A percentile compares a stretch with the other conserved stretches of the same genome.
phyloP scores from a whole-genome alignment of 495 filamentous ascomycete genomes.

The Neurospora africana region DNA sequence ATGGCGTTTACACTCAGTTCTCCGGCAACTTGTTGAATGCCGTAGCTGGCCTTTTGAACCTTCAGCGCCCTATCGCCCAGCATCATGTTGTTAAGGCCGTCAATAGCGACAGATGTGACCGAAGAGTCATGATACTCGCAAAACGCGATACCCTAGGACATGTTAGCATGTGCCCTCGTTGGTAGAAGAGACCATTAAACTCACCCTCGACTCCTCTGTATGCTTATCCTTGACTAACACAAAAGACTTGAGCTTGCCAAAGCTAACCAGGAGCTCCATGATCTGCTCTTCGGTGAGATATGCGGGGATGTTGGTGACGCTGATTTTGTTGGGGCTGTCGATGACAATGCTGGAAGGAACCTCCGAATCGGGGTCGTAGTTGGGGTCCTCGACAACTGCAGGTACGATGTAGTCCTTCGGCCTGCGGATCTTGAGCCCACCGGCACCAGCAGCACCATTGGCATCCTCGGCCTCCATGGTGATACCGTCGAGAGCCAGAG shows the following conservation, averaged over 20 bases:
- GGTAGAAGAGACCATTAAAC: constrained; percentile 20
- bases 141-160: constrained; percentile 80
- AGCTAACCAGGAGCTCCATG: constrained; percentile 75
- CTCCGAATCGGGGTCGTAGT: constrained; percentile 56
- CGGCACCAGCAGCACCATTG: constrained; percentile 39
- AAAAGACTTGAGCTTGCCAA: constrained; percentile 90
- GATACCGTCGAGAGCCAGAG: constrained; percentile 80
- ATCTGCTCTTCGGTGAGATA: constrained; percentile 88
- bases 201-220: constrained; percentile 80
- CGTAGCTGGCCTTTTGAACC: constrained; percentile 81
- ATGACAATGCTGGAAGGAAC: constrained; percentile 70
- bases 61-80: constrained; percentile 77
- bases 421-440: constrained; percentile 71
- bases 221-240: constrained; percentile 77
- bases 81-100: constrained; percentile 86
- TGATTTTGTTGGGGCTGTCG: constrained; percentile 91
- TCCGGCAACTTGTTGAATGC: constrained; percentile 78
- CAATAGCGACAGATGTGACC: constrained; percentile 74
- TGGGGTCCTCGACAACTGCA: constrained; percentile 60
- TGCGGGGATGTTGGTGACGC: constrained; percentile 75
- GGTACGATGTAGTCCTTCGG: constrained; percentile 98
- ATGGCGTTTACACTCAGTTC: constrained; percentile 98
- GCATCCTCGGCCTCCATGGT: constrained; percentile 66
- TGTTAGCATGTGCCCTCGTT: background rate
- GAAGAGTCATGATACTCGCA: constrained; percentile 80